Evolutionary conservation across 805 yeast genomes (phyloP), one percentile per base, ranked within the genome.

Genomic region (Pichia sporocuriosa): DNA sequence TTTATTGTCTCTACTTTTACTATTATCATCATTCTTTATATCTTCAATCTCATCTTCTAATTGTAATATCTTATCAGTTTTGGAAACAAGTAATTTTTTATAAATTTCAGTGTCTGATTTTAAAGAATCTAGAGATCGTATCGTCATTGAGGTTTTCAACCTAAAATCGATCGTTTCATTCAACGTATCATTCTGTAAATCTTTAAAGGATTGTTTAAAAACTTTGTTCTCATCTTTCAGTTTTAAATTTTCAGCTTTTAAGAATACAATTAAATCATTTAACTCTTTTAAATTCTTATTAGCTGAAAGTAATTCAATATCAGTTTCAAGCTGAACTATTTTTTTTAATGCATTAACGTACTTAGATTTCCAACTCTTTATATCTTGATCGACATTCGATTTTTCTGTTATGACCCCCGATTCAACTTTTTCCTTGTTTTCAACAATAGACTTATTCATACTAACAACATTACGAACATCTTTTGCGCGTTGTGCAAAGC

Each of bases 401-500:
- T 13, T 3, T 5, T 29, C 27, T 13, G 11, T 10, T 11, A 6
- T 23, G 37, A 26, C 29, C 6, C 7, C 13, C 13, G 10, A 12
- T 26, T 26, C 29, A 7, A 12, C n/a, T 6, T 6, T 11, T 12
- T 26, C 13, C 17, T 8, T 10, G 17, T 35, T 13, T 7, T 23
- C 11, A 4, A 15, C 17, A 13, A 17, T n/a, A 2, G 23, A 6
- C 4, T 23, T 30, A 24, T 40, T 35, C 4, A 23, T 19, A 23
- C 17, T 30, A 15, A 21, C 37, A 15, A 16, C 27, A 31, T 40
- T 40, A 19, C 21, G 30, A 15, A 40, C 39, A 30, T 63, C 67
- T 61, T 81, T 82, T 7, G 90, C 87, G 17, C 93, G 65, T 0
- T 75, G 67, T 0, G 93, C 95, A 57, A 86, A 84, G 35, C 90